Percentiles rank a stretch among this genome's conserved stretches.
Conservation (phyloP, 2,329 filamentous ascomycete genomes). For the Nigrospora sphaerica region DNA sequence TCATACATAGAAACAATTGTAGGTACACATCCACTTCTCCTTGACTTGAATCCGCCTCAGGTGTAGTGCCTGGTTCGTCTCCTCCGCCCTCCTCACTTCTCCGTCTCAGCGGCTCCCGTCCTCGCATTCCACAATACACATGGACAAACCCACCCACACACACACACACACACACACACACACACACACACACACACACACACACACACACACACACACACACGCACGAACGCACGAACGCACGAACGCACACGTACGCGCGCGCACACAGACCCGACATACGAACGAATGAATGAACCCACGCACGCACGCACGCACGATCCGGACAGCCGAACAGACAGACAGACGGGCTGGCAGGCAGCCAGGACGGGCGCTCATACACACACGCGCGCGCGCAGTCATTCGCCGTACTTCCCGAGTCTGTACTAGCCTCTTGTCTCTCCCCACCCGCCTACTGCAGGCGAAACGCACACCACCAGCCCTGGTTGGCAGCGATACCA, state of each 20-base stretch:
- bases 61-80: neutral
- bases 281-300: neutral
- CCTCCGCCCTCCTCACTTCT: neutral
- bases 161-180: conserved; percentile 1
- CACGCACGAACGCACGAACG: neutral
- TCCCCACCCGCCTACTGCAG: conserved; percentile 1
- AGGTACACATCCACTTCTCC: too few relatives aligned
- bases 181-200: neutral
- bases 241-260: neutral
- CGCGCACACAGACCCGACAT: neutral
- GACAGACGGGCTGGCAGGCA: neutral
- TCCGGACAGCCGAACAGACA: neutral
- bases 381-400: neutral
- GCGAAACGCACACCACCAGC: neutral
- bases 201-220: neutral
- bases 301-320: neutral
- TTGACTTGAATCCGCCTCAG: neutral
- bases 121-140: neutral
- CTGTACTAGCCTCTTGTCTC: neutral
- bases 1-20: neutral
- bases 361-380: neutral
- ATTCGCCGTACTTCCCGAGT: neutral
- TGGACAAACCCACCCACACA: neutral
- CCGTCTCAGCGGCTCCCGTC: neutral
- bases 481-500: too few relatives aligned